Conservation (phyloP, 2,329 filamentous ascomycete species). For the Clathrospora elynae region DNA sequence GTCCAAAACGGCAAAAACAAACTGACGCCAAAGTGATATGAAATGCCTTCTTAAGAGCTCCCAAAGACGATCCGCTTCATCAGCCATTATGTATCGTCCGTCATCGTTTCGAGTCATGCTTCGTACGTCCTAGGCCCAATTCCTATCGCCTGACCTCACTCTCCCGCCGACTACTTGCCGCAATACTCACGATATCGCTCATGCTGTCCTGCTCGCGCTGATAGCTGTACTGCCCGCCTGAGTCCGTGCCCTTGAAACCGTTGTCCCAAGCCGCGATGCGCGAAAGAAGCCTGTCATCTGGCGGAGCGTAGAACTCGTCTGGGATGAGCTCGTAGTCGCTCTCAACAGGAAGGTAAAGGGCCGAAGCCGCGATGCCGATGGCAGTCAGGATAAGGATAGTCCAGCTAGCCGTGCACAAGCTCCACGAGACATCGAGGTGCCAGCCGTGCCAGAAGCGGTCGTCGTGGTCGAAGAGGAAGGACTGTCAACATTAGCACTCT, state of each 20-base stretch:
- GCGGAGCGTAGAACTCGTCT: conserved; percentile 32
- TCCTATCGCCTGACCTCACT: conserved; percentile 9
- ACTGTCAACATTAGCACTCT: conserved; percentile 58
- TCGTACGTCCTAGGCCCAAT: background rate
- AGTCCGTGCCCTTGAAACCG: conserved; percentile 33
- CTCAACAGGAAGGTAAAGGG: conserved; percentile 74
- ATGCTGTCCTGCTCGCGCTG: conserved; percentile 28
- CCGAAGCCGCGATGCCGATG: conserved; percentile 67
- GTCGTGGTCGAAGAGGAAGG: conserved; percentile 82
- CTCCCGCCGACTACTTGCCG: conserved; percentile 15
- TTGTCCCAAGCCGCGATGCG: conserved; percentile 46
- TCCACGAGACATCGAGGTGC: conserved; percentile 78
- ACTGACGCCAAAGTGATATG: conserved; percentile 5
- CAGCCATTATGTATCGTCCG: background rate
- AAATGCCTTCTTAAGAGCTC: conserved; percentile 1
- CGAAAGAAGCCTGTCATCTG: conserved; percentile 45
- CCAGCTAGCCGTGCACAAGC: conserved; percentile 68
- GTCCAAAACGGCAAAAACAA: conserved; percentile 1
- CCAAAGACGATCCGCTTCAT: background rate
- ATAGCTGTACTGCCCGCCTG: conserved; percentile 25
- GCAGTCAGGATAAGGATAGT: conserved; percentile 59
- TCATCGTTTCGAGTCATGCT: background rate
- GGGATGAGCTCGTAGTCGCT: conserved; percentile 83
- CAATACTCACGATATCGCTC: conserved; percentile 23
- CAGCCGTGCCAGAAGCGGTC: conserved; percentile 83